phyloP scores from a whole-genome alignment of 495 filamentous ascomycete genomes.

The Tuber microsphaerosporum region DNA sequence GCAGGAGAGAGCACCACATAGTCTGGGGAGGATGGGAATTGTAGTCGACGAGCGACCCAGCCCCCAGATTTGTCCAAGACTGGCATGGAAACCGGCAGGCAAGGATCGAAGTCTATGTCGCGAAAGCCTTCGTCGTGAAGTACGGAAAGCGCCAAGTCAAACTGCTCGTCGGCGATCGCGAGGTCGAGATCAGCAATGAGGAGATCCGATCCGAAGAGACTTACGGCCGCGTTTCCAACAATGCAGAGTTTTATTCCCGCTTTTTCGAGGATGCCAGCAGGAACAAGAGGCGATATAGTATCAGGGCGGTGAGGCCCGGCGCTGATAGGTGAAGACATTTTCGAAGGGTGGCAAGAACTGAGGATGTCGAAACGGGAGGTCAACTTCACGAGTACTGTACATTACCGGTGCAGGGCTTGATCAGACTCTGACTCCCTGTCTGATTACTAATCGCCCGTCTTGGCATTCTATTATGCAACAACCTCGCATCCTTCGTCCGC shows the following conservation, averaged over 20 bases:
- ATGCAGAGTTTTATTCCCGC: not conserved
- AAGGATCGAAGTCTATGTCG: not conserved
- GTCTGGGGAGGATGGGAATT: not conserved
- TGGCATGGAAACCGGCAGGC: not conserved
- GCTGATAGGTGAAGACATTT: not conserved
- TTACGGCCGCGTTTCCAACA: not conserved
- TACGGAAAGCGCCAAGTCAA: not conserved
- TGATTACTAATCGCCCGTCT: too few species aligned
- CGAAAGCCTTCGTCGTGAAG: not conserved
- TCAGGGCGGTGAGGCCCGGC: not conserved
- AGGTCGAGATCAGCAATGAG: not conserved
- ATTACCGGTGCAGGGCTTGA: too few species aligned
- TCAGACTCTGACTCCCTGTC: too few species aligned
- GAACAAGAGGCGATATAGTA: not conserved
- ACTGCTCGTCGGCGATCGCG: not conserved
- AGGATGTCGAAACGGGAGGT: too few species aligned
- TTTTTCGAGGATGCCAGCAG: not conserved
- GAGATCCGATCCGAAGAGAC: not conserved
- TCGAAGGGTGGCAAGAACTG: not conserved
- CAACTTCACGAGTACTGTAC: too few species aligned
- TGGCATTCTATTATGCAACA: too few species aligned
- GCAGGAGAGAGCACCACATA: not conserved
- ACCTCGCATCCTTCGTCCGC: too few species aligned
- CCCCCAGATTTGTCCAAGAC: not conserved
- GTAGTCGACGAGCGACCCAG: not conserved